These are phyloP conservation scores for Eucalyptus cloeziana DNA, from an alignment of 345 rosid genomes.

Conservation along the genomic window DNA sequence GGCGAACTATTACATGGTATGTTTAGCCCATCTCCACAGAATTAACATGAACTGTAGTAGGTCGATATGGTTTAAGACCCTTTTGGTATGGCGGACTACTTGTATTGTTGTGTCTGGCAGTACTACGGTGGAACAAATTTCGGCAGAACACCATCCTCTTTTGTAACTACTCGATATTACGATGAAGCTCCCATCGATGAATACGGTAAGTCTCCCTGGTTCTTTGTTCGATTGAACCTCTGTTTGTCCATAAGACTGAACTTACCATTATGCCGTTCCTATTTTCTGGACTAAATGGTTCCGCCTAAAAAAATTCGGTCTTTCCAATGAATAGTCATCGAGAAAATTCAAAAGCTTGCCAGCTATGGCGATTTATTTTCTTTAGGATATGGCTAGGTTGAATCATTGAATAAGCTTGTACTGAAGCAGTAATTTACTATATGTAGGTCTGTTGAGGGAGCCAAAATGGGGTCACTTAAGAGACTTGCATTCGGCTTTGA, in stretches of 20 bases:
- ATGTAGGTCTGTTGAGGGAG: conserved; percentile 21
- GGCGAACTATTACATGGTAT: conserved; percentile 46
- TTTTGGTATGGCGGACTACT: not conserved
- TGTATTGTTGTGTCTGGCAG: not conserved
- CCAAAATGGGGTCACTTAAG: conserved; percentile 45
- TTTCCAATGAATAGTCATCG: not conserved
- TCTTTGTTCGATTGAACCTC: not conserved
- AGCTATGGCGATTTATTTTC: not conserved
- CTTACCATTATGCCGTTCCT: not conserved
- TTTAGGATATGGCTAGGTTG: not conserved
- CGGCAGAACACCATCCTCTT: conserved; percentile 26
- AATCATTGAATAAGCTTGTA: not conserved
- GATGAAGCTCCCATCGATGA: conserved; percentile 49
- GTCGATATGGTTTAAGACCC: not conserved
- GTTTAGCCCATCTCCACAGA: not conserved
- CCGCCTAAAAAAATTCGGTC: not conserved
- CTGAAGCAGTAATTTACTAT: not conserved
- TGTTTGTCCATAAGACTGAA: not conserved
- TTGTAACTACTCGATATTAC: conserved; percentile 36
- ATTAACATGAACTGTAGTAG: not conserved
- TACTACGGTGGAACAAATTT: conserved; percentile 45
- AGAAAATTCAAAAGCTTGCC: not conserved
- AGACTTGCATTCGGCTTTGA: conserved; percentile 34
- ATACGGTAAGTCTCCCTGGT: conserved; percentile 11
- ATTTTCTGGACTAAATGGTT: not conserved